Percentiles rank a stretch among this genome's conserved stretches.
phyloP scores from a whole-genome alignment of 2,329 filamentous ascomycete species.

The Cercospora zeina region DNA sequence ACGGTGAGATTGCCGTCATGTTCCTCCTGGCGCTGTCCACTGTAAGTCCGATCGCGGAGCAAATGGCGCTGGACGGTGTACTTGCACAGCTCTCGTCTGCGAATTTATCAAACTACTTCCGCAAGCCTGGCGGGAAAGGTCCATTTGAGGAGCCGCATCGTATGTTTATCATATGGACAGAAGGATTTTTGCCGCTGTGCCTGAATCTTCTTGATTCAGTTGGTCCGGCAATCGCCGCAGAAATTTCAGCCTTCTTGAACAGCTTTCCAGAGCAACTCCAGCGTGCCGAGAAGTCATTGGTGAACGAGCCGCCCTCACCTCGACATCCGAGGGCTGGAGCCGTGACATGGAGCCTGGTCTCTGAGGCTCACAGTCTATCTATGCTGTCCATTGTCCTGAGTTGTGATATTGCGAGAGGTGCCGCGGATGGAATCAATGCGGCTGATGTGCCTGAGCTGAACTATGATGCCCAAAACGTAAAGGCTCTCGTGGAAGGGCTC shows the following conservation, averaged over 20 bases:
- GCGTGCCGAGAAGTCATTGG: slow-evolving; percentile 71
- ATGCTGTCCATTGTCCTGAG: slow-evolving; percentile 73
- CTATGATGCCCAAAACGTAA: slow-evolving; percentile 71
- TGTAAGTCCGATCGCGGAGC: slow-evolving; percentile 78
- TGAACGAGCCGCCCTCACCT: slow-evolving; percentile 52
- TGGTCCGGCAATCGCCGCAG: slow-evolving; percentile 75
- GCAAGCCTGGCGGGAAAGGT: slow-evolving; percentile 65
- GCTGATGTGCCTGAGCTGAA: slow-evolving; percentile 68
- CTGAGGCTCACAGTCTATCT: slow-evolving; percentile 76
- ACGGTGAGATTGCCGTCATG: slow-evolving; percentile 85
- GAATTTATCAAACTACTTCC: slow-evolving; percentile 75
- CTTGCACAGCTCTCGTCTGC: slow-evolving; percentile 77
- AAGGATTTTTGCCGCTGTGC: slow-evolving; percentile 81
- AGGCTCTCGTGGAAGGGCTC: slow-evolving; percentile 82
- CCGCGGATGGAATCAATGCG: slow-evolving; percentile 59
- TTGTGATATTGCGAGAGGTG: slow-evolving; percentile 63
- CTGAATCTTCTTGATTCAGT: slow-evolving; percentile 84
- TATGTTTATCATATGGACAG: slow-evolving; percentile 86
- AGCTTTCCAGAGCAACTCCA: slow-evolving; percentile 78
- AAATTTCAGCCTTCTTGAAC: slow-evolving; percentile 84
- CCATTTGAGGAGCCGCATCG: slow-evolving; percentile 76
- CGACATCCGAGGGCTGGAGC: slow-evolving; percentile 55
- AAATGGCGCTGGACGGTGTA: slow-evolving; percentile 83
- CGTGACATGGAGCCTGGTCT: slow-evolving; percentile 70
- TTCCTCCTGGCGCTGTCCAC: slow-evolving; percentile 87